Evolutionary conservation across 768 basidiomycete species (phyloP).

Genomic region (Kwoniella heveanensis): DNA sequence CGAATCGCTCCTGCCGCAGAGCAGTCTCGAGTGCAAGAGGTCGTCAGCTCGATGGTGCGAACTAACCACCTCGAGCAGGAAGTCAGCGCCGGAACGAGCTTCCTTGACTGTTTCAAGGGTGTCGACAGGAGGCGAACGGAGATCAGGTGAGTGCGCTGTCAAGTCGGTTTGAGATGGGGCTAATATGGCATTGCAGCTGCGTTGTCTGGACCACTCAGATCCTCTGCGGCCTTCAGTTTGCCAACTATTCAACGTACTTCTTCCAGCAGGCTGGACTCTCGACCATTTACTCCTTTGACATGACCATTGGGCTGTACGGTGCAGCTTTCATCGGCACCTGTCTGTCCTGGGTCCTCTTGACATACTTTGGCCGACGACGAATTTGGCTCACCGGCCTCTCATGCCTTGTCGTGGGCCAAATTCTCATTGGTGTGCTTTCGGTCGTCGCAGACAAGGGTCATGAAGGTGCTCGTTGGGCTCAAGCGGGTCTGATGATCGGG

Average conservation of each 20-base stretch:
- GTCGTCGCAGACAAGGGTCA: slow-evolving; percentile 33
- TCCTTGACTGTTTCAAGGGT: slow-evolving; percentile 45
- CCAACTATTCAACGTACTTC: slow-evolving; percentile 29
- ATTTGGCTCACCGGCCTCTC: slow-evolving; percentile 30
- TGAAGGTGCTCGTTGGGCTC: slow-evolving; percentile 22
- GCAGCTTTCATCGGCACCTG: slow-evolving; percentile 43
- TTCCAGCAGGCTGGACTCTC: slow-evolving; percentile 43
- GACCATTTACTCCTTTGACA: slow-evolving; percentile 30
- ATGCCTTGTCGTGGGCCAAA: slow-evolving; percentile 14
- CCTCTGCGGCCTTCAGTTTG: slow-evolving; percentile 25
- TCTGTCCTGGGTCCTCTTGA: slow-evolving; percentile 41
- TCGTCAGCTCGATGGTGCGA: slow-evolving; percentile 37
- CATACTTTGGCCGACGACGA: slow-evolving; percentile 47
- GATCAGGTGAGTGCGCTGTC: slow-evolving; percentile 21
- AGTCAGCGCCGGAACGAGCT: slow-evolving; percentile 29
- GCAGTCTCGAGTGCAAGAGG: slow-evolving; percentile 17
- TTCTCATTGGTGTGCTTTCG: slow-evolving; percentile 31
- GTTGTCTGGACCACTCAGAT: slow-evolving; percentile 19
- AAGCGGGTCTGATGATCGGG: slow-evolving; percentile 28
- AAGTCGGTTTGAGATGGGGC: slow-evolving; percentile 14
- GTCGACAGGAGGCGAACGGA: slow-evolving; percentile 46
- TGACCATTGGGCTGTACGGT: slow-evolving; percentile 30
- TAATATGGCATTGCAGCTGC: slow-evolving; percentile 30
- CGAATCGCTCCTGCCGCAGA: slow-evolving; percentile 19
- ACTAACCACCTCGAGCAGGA: slow-evolving; percentile 44